Conservation (phyloP, 2,329 filamentous ascomycete genomes). For the Ophiobolus disseminans region DNA sequence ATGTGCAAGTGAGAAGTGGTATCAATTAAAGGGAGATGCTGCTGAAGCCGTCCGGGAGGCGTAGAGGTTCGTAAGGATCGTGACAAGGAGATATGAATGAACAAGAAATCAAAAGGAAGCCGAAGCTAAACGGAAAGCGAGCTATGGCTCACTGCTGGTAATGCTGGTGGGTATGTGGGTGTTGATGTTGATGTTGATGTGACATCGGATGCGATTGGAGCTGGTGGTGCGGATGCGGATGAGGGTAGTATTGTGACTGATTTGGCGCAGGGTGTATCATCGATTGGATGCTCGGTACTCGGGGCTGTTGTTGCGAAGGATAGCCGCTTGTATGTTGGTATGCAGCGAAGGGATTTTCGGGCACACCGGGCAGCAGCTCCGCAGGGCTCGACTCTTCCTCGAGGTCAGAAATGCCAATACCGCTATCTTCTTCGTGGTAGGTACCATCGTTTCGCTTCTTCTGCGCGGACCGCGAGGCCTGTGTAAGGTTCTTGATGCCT, state of each 20-base stretch:
- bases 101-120: slow-evolving; percentile 19
- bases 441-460: slow-evolving; percentile 64
- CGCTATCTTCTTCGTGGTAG: slow-evolving; percentile 69
- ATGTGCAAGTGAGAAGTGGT: too few species aligned
- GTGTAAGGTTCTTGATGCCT: slow-evolving; percentile 80
- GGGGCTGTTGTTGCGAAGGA: slow-evolving; percentile 31
- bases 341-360: slow-evolving; percentile 26
- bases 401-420: slow-evolving; percentile 65
- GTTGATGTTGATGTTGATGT: slow-evolving; percentile 9
- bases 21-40: slow-evolving; percentile 13
- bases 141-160: slow-evolving; percentile 18
- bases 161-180: slow-evolving; percentile 13
- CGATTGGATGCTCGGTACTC: slow-evolving; percentile 50
- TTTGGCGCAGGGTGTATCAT: slow-evolving; percentile 38
- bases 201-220: slow-evolving; percentile 16
- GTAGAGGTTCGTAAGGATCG: slow-evolving; percentile 23
- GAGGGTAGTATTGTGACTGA: slow-evolving; percentile 6
- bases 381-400: slow-evolving; percentile 51
- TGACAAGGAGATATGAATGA: slow-evolving; percentile 18
- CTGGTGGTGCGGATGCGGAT: neutral
- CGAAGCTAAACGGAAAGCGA: slow-evolving; percentile 15
- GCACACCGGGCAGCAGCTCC: slow-evolving; percentile 33
- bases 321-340: slow-evolving; percentile 30
- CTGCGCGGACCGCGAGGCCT: slow-evolving; percentile 69
- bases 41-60: slow-evolving; percentile 3